Evolutionary conservation across 1,284 basidiomycete species (phyloP).

Genomic region (Fomitopsis schrenkii): DNA sequence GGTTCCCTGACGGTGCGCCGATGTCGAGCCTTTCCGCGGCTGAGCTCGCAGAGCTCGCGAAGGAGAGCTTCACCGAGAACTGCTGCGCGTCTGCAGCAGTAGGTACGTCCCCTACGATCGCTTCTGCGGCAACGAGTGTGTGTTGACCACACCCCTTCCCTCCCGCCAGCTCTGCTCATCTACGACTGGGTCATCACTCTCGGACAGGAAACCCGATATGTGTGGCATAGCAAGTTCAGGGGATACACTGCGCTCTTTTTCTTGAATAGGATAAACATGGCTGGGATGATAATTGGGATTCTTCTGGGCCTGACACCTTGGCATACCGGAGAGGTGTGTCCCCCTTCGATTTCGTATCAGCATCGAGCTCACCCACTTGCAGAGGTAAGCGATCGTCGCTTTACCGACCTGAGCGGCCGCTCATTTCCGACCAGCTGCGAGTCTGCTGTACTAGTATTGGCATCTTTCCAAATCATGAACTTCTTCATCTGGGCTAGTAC

Average conservation of each 20-base stretch:
- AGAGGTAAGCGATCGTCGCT: background rate
- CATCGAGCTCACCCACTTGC: background rate
- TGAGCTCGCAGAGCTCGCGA: background rate
- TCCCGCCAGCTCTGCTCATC: background rate
- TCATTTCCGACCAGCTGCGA: background rate
- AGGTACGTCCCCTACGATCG: background rate
- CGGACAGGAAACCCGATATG: background rate
- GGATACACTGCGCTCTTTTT: background rate
- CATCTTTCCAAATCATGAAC: background rate
- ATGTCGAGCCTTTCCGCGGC: background rate
- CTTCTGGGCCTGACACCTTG: background rate
- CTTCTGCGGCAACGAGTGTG: background rate
- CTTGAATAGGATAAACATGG: background rate
- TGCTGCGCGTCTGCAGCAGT: background rate
- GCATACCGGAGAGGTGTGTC: background rate
- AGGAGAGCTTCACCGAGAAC: background rate
- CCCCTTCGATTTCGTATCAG: background rate
- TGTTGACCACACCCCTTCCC: background rate
- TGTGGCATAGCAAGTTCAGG: background rate
- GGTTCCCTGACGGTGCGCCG: background rate
- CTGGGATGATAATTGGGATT: background rate
- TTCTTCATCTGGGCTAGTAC: background rate
- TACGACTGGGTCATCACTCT: conserved; percentile 1
- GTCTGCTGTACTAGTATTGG: background rate
- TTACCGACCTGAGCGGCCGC: background rate